Evolutionary conservation across 192 early-diverging fungal genomes (phyloP), one percentile per base, ranked within the genome.

Genomic region (Coemansia sp.): DNA sequence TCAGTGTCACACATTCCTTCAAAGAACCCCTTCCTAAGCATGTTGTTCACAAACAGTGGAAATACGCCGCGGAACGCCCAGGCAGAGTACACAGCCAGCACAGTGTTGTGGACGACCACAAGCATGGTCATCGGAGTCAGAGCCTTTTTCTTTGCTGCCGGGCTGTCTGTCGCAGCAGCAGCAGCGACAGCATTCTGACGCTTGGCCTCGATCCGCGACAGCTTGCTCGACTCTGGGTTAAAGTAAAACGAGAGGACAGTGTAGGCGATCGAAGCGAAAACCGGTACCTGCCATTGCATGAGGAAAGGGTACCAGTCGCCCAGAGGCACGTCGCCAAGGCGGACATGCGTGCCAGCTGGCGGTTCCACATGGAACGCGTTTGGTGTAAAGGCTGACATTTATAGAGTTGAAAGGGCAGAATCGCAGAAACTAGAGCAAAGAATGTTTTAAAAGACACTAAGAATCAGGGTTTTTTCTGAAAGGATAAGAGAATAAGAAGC

Each of bases 31-130:
- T 88, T 76, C 35, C 58, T 71, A 9, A 66, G 59, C 61, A 88
- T 82, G 57, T 83, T 85, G 23, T 65, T 79, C 64, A 85, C 50
- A 77, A 88, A 83, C 67, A 71, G 72, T 8, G 81, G 76, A 59
- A 83, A 84, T 79, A 88, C 86, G 58, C 78, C 72, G 60, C 84
- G 67, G 61, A 92, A 94, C 7, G 90, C 90, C 59, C 87, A 83
- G 9, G 70, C 85, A 9, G 90, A 92, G 72, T 91, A 94, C 8
- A 89, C 62, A 40, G 85, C 85, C 20, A 94, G 75, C 29, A 82
- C 48, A 40, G 87, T 70, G 74, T 94, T 94, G 82, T 94, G 93
- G 9, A 89, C 50, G 69, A 91, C 87, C 15, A 92, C 88, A 67
- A 93, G 79, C 42, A 82, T 78, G 59, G 87, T 94, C 85, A 94